These are phyloP conservation scores for Neopestalotiopsis rosae DNA, from an alignment of 2,329 filamentous ascomycete genomes.

Conservation along the genomic window DNA sequence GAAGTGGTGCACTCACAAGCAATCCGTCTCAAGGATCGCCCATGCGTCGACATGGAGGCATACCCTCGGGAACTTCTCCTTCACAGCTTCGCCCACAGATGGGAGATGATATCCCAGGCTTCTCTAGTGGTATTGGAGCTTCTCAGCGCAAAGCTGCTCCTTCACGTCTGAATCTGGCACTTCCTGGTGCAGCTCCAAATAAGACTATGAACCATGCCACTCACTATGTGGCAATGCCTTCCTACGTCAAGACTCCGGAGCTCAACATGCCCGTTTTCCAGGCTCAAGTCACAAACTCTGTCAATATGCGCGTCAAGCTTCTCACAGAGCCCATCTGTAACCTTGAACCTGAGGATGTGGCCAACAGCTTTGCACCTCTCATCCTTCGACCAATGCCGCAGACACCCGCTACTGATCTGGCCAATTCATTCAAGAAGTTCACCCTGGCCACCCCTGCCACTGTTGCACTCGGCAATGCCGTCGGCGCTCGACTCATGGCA, in stretches of 20 bases:
- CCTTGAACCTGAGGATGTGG: background rate
- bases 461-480: background rate
- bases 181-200: background rate
- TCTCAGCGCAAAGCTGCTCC: conserved; percentile 6
- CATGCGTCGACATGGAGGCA: background rate
- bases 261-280: background rate
- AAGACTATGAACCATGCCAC: background rate
- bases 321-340: background rate
- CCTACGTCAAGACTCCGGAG: background rate
- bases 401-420: background rate
- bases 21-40: background rate
- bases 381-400: background rate
- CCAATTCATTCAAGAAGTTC: background rate
- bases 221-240: background rate
- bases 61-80: background rate
- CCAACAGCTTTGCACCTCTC: background rate
- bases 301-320: background rate
- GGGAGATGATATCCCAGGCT: conserved; percentile 2
- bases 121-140: background rate
- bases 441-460: conserved; percentile 14
- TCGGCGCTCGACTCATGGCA: background rate
- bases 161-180: background rate
- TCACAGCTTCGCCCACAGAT: background rate
- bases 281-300: background rate
- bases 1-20: too few relatives aligned